Percentiles rank a stretch among this genome's conserved stretches.
These are phyloP conservation scores for Tagetes erecta DNA, from an alignment of 129 eudicot species.

Conservation along the genomic window DNA sequence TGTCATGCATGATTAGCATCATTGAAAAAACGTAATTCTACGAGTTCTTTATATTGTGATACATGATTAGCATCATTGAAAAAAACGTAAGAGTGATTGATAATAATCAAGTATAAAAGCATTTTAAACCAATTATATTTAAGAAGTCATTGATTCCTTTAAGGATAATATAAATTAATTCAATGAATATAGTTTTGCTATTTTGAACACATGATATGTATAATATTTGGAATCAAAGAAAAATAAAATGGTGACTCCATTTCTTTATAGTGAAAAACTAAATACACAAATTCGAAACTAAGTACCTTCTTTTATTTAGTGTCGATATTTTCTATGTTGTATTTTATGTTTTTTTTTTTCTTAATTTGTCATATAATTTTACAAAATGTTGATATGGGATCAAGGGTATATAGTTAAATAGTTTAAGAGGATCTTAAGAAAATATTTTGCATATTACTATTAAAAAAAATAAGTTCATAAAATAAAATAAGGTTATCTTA, in stretches of 20 bases:
- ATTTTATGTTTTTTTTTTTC: neutral
- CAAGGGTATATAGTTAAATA: neutral
- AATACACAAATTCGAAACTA: neutral
- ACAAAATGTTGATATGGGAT: neutral
- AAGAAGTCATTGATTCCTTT: neutral
- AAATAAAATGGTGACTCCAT: neutral
- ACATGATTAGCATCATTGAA: conserved; percentile 24
- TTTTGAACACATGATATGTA: neutral
- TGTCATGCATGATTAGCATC: no score
- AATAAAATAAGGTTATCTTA: conserved; percentile 29
- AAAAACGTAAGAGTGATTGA: conserved; percentile 27
- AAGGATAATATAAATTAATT: conserved; percentile 2
- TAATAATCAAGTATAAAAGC: conserved; percentile 3
- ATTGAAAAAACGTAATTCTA: no score
- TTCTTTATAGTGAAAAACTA: neutral
- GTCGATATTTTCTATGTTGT: neutral
- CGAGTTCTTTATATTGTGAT: conserved; percentile 18
- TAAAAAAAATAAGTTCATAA: neutral
- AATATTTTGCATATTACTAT: neutral
- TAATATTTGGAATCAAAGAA: neutral
- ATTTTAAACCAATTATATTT: conserved; percentile 11
- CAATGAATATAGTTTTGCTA: neutral
- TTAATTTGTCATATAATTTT: neutral
- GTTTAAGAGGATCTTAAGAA: conserved; percentile 1
- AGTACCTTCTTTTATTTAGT: neutral